Evolutionary conservation across 2,329 filamentous ascomycete genomes (phyloP).

Genomic region (Aspergillus sp.): DNA sequence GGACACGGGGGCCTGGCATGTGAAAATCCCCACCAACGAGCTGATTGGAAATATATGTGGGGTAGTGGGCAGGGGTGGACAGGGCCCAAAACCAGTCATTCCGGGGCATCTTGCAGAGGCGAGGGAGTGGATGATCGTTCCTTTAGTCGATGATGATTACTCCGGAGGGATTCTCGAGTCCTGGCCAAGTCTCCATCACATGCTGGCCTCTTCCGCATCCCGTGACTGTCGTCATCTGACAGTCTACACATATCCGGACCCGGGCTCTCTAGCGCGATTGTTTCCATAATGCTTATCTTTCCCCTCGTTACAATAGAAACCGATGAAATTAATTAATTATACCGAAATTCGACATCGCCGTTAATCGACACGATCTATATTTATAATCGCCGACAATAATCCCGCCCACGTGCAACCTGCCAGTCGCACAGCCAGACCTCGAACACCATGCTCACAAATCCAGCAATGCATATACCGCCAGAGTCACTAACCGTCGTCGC

Average conservation of each 20-base stretch:
- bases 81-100: neutral
- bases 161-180: neutral
- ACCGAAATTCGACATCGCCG: neutral
- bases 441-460: slow-evolving; percentile 77
- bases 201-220: neutral
- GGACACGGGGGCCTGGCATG: slow-evolving; percentile 20
- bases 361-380: neutral
- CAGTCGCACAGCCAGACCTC: slow-evolving; percentile 80
- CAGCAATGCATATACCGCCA: slow-evolving; percentile 83
- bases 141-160: neutral
- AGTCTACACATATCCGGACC: no score
- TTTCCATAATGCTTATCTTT: no score
- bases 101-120: no score
- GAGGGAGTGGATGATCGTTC: neutral
- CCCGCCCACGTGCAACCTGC: slow-evolving; percentile 77
- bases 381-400: slow-evolving; percentile 63
- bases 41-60: slow-evolving; percentile 6
- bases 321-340: neutral
- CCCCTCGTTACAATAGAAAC: no score
- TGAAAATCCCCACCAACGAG: slow-evolving; percentile 18
- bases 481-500: slow-evolving; percentile 92
- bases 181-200: neutral
- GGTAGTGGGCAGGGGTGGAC: neutral
- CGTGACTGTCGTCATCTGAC: neutral
- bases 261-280: no score